Evolutionary conservation across 352 stramenopile genomes (phyloP).

Genomic region (Phytophthora lateralis): DNA sequence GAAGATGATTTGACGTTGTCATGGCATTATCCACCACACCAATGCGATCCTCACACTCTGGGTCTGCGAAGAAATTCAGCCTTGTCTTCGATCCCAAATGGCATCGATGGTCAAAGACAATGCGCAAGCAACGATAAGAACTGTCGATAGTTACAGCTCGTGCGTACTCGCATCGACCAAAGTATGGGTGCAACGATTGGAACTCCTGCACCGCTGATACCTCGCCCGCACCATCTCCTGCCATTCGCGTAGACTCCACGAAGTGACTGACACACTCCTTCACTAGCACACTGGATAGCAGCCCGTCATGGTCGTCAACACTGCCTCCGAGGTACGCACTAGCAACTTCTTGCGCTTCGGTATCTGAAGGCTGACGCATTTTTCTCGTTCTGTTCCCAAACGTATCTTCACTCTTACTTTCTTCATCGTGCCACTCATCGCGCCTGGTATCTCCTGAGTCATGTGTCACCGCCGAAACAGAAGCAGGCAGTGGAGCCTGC

Average conservation of each 20-base stretch:
- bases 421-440: slow-evolving; percentile 23
- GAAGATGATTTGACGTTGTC: slow-evolving; percentile 40
- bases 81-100: slow-evolving; percentile 72
- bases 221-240: slow-evolving; percentile 50
- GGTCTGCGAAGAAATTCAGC: slow-evolving; percentile 74
- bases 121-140: slow-evolving; percentile 62
- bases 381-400: slow-evolving; percentile 7
- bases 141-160: slow-evolving; percentile 56
- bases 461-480: background rate
- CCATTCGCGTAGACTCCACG: slow-evolving; percentile 78
- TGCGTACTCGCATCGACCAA: slow-evolving; percentile 82
- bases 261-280: slow-evolving; percentile 89
- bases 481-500: background rate
- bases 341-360: slow-evolving; percentile 63
- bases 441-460: background rate
- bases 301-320: slow-evolving; percentile 61
- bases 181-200: slow-evolving; percentile 88
- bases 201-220: slow-evolving; percentile 49
- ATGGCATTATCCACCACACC: slow-evolving; percentile 51
- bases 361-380: slow-evolving; percentile 58
- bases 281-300: slow-evolving; percentile 78
- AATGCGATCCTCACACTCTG: slow-evolving; percentile 66
- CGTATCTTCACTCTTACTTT: slow-evolving; percentile 44
- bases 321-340: slow-evolving; percentile 51
- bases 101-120: slow-evolving; percentile 86